Base-by-base conservation (phyloP, 2,329 filamentous ascomycete species). In the Sphaceloma murrayae region DNA sequence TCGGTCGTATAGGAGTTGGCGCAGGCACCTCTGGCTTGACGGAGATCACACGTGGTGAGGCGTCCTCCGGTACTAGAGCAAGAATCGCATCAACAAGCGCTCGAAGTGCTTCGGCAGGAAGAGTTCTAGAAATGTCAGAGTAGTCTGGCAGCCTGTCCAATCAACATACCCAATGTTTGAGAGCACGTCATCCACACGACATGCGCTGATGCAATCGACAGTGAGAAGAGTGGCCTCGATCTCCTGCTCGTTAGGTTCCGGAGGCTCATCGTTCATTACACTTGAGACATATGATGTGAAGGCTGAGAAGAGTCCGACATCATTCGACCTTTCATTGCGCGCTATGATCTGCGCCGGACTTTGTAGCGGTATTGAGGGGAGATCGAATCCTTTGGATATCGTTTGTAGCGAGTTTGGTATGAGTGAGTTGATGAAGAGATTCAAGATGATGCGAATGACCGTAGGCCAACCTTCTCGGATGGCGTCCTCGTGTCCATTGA, bases 261-360 rank as follows among this genome's bases (percentile, higher is more conserved):
- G 91, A 9, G 91, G 91, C 58, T 98, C 91, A 62, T 96, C 91
- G 8, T 91, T 93, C 31, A 93, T 91, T 60, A 98, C 96, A 61
- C 89, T 96, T n/a, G 88, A 94, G 22, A 98, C 87, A 57, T 96
- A 98, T 4, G 85, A 94, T 0, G 89, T 93, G 56, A 98, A 85
- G 1, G 89, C 87, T 3, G 88, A 94, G 60, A 98, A 87, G 39
- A 98, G 75, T 4, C 91, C 87, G 2, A 80, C 79, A 19, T 98
- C 91, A 47, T 72, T 77, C 24, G 80, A 71, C 51, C 85, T 83
- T 31, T 83, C 73, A 46, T 80, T 87, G 46, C 89, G 79, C 59
- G 96, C 91, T 52, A 98, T 88, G 38, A 96, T 77, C 58, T 95
- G 88, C 7, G 86, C 91, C 1, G 91, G 88, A 9, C 78, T 85